These are phyloP conservation scores for Colletotrichum navitas DNA, from an alignment of 2,329 filamentous ascomycete genomes.

Conservation along the genomic window DNA sequence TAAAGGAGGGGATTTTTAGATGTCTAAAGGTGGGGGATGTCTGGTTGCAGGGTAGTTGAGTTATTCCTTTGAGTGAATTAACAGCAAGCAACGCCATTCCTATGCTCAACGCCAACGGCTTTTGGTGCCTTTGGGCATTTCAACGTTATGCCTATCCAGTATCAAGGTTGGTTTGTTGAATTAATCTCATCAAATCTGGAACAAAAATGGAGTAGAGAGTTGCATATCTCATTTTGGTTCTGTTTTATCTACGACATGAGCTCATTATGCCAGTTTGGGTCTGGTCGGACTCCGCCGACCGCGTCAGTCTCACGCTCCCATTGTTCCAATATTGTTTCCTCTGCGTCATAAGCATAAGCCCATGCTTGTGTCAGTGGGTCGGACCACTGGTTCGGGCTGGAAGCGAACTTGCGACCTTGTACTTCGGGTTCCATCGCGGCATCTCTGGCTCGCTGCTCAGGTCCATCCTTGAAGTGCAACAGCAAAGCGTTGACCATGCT, in stretches of 20 bases:
- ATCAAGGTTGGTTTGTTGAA: rapidly evolving
- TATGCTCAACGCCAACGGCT: not conserved
- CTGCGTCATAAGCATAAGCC: slow-evolving; percentile 63
- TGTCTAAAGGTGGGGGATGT: no score
- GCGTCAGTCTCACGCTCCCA: slow-evolving; percentile 42
- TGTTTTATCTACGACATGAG: not conserved
- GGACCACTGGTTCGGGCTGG: slow-evolving; percentile 62
- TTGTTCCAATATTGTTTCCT: slow-evolving; percentile 51
- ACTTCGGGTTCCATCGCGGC: slow-evolving; percentile 56
- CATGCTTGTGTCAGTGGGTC: slow-evolving; percentile 60
- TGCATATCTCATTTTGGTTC: not conserved
- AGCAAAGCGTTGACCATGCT: slow-evolving; percentile 64
- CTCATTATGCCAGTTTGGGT: not conserved
- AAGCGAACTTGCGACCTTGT: slow-evolving; percentile 50
- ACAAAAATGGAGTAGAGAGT: not conserved
- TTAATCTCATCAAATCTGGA: no score
- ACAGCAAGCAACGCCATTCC: not conserved
- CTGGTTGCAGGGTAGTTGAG: no score
- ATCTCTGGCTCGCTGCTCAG: slow-evolving; percentile 57
- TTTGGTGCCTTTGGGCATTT: not conserved
- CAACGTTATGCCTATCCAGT: not conserved
- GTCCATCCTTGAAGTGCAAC: slow-evolving; percentile 61
- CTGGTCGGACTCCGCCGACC: not conserved
- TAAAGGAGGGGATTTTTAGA: no score
- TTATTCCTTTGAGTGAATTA: not conserved